Evolutionary conservation across 345 rosid genomes (phyloP).

Genomic region (Euphorbia pulcherrima): DNA sequence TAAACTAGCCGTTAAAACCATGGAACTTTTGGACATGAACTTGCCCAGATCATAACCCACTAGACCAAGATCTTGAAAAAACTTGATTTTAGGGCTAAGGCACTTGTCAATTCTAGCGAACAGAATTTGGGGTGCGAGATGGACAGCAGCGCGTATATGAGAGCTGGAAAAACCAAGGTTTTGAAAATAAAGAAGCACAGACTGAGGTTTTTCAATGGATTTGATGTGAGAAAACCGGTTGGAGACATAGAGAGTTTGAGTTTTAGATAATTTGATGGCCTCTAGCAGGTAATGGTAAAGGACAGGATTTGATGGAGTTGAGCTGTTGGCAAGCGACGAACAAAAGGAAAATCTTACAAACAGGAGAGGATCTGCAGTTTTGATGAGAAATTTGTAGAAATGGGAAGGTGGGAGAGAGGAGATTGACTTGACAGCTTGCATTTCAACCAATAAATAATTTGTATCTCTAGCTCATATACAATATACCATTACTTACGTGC

Average conservation of each 20-base stretch:
- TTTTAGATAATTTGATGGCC: constrained; percentile 13
- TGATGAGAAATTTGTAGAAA: not conserved
- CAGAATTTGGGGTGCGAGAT: constrained; percentile 25
- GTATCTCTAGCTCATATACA: no score
- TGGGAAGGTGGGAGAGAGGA: constrained; percentile 4
- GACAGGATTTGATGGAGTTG: not conserved
- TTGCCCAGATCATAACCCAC: constrained; percentile 24
- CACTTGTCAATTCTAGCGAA: constrained; percentile 14
- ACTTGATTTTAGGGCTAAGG: constrained; percentile 33
- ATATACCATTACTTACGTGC: not conserved
- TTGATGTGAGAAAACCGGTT: constrained; percentile 8
- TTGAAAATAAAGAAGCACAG: constrained; percentile 16
- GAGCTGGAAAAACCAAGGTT: constrained; percentile 23
- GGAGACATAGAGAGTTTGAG: constrained; percentile 13
- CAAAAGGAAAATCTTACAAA: not conserved
- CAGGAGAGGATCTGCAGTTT: not conserved
- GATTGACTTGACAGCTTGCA: not conserved
- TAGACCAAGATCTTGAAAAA: constrained; percentile 32
- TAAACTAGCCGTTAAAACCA: constrained; percentile 22
- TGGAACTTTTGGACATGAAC: constrained; percentile 22
- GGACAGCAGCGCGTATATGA: constrained; percentile 19
- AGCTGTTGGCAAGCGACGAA: constrained; percentile 9
- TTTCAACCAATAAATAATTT: not conserved
- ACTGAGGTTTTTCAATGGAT: constrained; percentile 22
- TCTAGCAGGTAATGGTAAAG: constrained; percentile 13